Evolutionary conservation across 768 basidiomycete species (phyloP), one percentile per base, ranked within the genome.

Genomic region (Inosperma sp.): DNA sequence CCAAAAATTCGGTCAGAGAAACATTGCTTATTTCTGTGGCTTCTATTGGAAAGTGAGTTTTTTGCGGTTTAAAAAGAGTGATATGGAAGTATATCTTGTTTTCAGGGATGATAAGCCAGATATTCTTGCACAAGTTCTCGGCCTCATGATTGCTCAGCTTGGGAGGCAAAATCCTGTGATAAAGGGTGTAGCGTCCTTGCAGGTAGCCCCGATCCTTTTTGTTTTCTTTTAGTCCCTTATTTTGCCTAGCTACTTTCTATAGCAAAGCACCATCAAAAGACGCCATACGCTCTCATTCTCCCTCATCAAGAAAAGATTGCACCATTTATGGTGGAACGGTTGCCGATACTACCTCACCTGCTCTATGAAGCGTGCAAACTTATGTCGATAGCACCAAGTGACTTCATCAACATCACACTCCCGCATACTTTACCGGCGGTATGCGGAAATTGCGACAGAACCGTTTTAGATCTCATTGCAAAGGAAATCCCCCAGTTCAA

Each of bases 271-370:
- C 75, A 82, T 56, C 74, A 79, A 26, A 86, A 86, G 61, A 62
- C 73, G 0, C 76, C 82, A 0, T 88, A 89, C 60, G 74, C 74
- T 12, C 72, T 93, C 36, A 62, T 90, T 12, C 75, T 78, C 6
- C 91, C 89, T 2, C 84, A 85, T 63, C 72, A 91, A 52, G 74
- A 80, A 25, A 72, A 77, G 29, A 74, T 94, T 33, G 81, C 84
- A 1, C 78, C 82, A 1, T 82, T 81, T 53, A 72, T 91, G 23
- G 74, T 87, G 19, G 68, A 72, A 16, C 78, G 79, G 16, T 73
- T 86, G 48, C 73, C 73, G 45, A 72, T 72, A 3, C 79, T 85
- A 29, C 86, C 85, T 0, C 68, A 67, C 19, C 65, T 85, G 10
- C 65, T 94, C 7, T 40, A 64, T 3, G 88, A 92, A 59, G 70